Evolutionary conservation across 2,329 filamentous ascomycete genomes (phyloP).

Genomic region (Fusarium coffeatum): DNA sequence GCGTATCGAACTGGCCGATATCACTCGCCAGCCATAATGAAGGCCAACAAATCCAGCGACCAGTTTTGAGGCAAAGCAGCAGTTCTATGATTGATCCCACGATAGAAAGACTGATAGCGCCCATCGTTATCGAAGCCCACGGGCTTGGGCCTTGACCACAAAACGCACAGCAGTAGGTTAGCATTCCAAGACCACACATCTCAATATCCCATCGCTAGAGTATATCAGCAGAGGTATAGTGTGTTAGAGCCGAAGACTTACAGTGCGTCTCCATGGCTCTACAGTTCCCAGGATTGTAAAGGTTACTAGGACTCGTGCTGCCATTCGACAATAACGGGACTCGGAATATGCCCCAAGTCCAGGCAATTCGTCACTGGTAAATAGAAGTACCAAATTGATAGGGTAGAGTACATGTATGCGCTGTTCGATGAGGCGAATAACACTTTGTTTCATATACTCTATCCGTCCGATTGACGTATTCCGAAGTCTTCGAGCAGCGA

Average conservation of each 20-base stretch:
- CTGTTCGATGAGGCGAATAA: background rate
- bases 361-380: conserved; percentile 13
- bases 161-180: conserved; percentile 11
- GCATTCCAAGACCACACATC: conserved; percentile 33
- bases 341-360: background rate
- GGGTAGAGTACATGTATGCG: conserved; percentile 6
- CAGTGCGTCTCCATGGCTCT: conserved; percentile 39
- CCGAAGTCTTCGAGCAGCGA: background rate
- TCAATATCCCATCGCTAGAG: conserved; percentile 36
- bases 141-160: conserved; percentile 13
- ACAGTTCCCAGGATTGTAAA: conserved; percentile 40
- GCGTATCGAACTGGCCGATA: conserved; percentile 15
- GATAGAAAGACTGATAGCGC: conserved; percentile 16
- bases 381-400: conserved; percentile 4
- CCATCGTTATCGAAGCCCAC: conserved; percentile 6
- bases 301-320: conserved; percentile 28
- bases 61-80: conserved; percentile 3
- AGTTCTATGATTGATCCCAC: conserved; percentile 13
- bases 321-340: background rate
- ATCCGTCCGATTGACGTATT: background rate
- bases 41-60: conserved; percentile 18
- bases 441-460: background rate
- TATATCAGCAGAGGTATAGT: background rate
- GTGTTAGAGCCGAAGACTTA: conserved; percentile 8
- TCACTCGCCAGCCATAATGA: conserved; percentile 36